Percentiles rank a stretch among this genome's conserved stretches.
Evolutionary conservation across 495 filamentous ascomycete species (phyloP).

Genomic region (Xylaria grammica): DNA sequence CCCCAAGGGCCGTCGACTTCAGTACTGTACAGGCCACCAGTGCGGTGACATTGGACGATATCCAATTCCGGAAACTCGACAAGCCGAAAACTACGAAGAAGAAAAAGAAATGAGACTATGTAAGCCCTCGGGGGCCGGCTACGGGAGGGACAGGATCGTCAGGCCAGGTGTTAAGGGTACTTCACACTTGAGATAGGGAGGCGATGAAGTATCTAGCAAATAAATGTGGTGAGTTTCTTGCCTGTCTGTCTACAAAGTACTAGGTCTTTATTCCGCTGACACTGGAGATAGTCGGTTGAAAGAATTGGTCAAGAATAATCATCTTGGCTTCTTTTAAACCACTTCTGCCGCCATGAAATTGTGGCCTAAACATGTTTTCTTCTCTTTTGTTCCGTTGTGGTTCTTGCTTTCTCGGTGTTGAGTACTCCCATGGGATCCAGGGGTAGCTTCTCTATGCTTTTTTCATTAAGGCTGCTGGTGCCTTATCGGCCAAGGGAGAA

Average conservation of each 20-base stretch:
- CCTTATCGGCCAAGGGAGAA: neutral
- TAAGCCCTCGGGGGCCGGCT: neutral
- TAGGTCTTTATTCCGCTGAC: neutral
- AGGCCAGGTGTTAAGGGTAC: neutral
- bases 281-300: neutral
- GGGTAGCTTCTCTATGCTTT: neutral
- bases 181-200: neutral
- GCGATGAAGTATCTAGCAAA: neutral
- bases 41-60: neutral
- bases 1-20: neutral
- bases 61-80: slow-evolving; percentile 11
- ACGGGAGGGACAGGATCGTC: neutral
- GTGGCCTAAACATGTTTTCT: no score
- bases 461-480: neutral
- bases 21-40: neutral
- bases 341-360: no score
- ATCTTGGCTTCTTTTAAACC: neutral
- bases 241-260: neutral
- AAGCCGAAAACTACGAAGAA: slow-evolving; percentile 2
- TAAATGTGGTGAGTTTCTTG: neutral
- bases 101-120: slow-evolving; percentile 2
- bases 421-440: neutral
- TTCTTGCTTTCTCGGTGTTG: neutral
- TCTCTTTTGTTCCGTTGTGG: no score
- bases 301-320: neutral